Evolutionary conservation across 768 basidiomycete species (phyloP).

Genomic region (Cystofilobasidium macerans): DNA sequence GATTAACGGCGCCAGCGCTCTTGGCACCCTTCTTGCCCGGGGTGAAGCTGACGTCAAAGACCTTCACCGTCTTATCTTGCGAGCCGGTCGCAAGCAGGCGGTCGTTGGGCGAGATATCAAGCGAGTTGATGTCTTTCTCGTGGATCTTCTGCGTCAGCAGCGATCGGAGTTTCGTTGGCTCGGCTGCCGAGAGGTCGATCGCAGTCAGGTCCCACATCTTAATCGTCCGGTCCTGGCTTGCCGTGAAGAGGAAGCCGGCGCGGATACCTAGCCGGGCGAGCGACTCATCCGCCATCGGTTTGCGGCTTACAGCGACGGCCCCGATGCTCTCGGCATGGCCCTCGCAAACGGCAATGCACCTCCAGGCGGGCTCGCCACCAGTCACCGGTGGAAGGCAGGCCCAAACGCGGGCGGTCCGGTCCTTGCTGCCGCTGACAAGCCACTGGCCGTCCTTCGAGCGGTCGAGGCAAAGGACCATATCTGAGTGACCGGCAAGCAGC

Average conservation of each 20-base stretch:
- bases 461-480: slow-evolving; percentile 81
- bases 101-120: slow-evolving; percentile 86
- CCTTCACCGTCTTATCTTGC: slow-evolving; percentile 86
- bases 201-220: slow-evolving; percentile 89
- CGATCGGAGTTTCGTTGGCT: slow-evolving; percentile 52
- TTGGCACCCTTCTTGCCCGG: slow-evolving; percentile 34
- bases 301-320: slow-evolving; percentile 70
- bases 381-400: slow-evolving; percentile 28
- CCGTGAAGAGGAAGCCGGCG: slow-evolving; percentile 71
- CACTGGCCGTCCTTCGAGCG: slow-evolving; percentile 54
- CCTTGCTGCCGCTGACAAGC: slow-evolving; percentile 87
- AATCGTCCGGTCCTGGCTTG: slow-evolving; percentile 91
- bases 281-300: slow-evolving; percentile 34
- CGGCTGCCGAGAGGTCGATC: slow-evolving; percentile 36
- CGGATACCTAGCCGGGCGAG: slow-evolving; percentile 25
- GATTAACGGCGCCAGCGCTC: slow-evolving; percentile 57
- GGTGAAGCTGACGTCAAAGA: slow-evolving; percentile 64
- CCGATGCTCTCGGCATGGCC: slow-evolving; percentile 92
- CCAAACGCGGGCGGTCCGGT: slow-evolving; percentile 80
- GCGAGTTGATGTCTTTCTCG: slow-evolving; percentile 96
- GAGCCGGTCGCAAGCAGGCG: slow-evolving; percentile 80
- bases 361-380: slow-evolving; percentile 43
- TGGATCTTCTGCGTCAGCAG: slow-evolving; percentile 81
- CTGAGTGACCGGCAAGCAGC: slow-evolving; percentile 74
- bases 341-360: slow-evolving; percentile 75